A percentile compares a stretch with the other conserved stretches of the same genome.
These are phyloP conservation scores for Escovopsis sp. DNA, from an alignment of 2,329 filamentous ascomycete genomes.

Conservation along the genomic window DNA sequence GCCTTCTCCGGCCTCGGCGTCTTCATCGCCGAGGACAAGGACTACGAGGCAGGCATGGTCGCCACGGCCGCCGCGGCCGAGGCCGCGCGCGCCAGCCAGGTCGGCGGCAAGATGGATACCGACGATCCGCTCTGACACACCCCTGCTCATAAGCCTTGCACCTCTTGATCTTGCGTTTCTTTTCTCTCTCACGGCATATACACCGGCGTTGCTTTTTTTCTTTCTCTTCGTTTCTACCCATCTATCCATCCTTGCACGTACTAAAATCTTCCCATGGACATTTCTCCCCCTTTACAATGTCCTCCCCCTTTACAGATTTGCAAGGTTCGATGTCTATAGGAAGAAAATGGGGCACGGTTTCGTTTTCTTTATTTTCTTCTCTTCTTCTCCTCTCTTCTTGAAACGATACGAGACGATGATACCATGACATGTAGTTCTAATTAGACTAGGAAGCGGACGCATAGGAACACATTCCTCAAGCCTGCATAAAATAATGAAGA, in stretches of 20 bases:
- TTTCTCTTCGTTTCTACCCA: neutral
- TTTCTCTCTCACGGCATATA: neutral
- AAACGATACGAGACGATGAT: neutral
- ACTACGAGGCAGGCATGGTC: constrained; percentile 18
- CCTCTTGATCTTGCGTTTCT: neutral
- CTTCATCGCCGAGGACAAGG: constrained; percentile 68
- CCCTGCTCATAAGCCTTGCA: too few relatives aligned
- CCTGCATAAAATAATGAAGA: too few relatives aligned
- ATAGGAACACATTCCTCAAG: too few relatives aligned
- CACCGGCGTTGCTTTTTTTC: neutral
- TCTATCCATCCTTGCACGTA: neutral
- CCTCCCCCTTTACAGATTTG: too few relatives aligned
- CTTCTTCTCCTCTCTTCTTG: too few relatives aligned
- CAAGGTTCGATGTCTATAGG: too few relatives aligned
- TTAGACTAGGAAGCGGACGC: neutral
- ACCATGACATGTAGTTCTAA: neutral
- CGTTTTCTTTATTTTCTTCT: too few relatives aligned
- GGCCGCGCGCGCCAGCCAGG: constrained; percentile 18
- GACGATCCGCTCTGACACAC: constrained; percentile 29
- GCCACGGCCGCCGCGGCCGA: constrained; percentile 21
- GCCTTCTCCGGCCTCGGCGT: constrained; percentile 82
- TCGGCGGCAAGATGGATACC: constrained; percentile 29
- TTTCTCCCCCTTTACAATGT: too few relatives aligned
- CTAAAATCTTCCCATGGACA: neutral
- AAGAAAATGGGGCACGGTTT: too few relatives aligned